A percentile compares a stretch with the other conserved stretches of the same genome.
Conservation (phyloP, 345 rosid genomes). For the Heritiera fomes region DNA sequence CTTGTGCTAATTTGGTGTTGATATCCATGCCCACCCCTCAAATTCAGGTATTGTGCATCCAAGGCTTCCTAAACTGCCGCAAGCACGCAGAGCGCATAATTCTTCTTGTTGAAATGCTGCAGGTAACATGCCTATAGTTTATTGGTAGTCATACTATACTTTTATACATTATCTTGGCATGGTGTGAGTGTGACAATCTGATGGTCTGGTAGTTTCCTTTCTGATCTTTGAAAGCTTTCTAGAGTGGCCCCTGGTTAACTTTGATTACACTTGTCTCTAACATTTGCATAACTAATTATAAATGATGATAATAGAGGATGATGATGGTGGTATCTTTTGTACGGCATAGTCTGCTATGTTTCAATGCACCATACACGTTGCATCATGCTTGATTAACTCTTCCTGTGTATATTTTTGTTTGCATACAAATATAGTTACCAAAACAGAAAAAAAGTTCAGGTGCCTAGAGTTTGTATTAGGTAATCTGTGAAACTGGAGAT, state of each 20-base stretch:
- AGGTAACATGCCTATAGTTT: slow-evolving; percentile 47
- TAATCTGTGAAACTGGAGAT: not conserved
- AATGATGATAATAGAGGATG: not conserved
- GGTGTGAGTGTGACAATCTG: not conserved
- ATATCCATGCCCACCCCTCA: slow-evolving; percentile 16
- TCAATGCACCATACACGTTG: not conserved
- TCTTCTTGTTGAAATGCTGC: slow-evolving; percentile 98
- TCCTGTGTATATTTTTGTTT: not conserved
- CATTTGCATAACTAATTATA: not conserved
- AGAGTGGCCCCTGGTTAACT: not conserved
- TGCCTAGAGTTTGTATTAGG: slow-evolving; percentile 3
- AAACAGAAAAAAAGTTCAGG: not conserved
- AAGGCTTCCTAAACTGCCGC: slow-evolving; percentile 96
- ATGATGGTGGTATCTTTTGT: not conserved
- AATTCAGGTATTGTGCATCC: slow-evolving; percentile 89
- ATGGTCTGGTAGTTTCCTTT: slow-evolving; percentile 6
- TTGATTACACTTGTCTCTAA: not conserved
- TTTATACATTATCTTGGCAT: not conserved
- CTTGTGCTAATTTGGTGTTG: slow-evolving; percentile 8
- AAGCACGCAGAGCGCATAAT: slow-evolving; percentile 97
- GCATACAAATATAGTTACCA: not conserved
- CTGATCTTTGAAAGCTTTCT: not conserved
- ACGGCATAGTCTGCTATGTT: not conserved
- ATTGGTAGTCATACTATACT: not conserved
- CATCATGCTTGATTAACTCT: slow-evolving; percentile 15